A percentile compares a stretch with the other conserved stretches of the same genome.
phyloP scores from a whole-genome alignment of 2,329 filamentous ascomycete species.

The Clarireedia paspali region DNA sequence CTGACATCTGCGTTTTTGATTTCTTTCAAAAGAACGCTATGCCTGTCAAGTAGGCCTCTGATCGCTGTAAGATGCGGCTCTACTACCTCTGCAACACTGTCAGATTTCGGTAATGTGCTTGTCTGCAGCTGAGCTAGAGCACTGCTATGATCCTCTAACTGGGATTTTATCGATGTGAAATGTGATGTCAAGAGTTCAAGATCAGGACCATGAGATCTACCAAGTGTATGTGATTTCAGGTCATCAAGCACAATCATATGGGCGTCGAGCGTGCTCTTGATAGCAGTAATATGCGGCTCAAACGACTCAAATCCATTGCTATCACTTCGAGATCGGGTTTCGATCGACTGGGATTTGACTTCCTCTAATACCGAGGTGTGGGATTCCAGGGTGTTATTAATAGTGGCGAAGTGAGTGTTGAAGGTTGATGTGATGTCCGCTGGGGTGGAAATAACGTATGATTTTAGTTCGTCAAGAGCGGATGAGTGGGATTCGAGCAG shows the following conservation, averaged over 20 bases:
- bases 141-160: neutral
- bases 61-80: conserved; percentile 11
- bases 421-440: neutral
- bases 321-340: neutral
- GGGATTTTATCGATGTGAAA: neutral
- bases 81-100: neutral
- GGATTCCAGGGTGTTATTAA: neutral
- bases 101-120: neutral
- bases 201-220: neutral
- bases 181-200: neutral
- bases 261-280: conserved; percentile 16
- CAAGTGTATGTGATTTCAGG: conserved; percentile 6
- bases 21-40: conserved; percentile 19
- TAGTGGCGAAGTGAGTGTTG: neutral
- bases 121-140: neutral
- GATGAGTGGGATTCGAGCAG: conserved; percentile 11
- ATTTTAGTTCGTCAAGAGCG: conserved; percentile 5
- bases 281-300: conserved; percentile 18
- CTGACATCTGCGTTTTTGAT: conserved; percentile 27
- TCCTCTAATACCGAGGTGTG: conserved; percentile 3
- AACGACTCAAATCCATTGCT: conserved; percentile 7
- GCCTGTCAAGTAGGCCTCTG: conserved; percentile 12
- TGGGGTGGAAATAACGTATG: neutral
- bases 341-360: neutral
- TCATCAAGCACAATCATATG: conserved; percentile 17